A percentile compares a stretch with the other conserved stretches of the same genome.
Conservation (phyloP, 2,329 filamentous ascomycete species). For the Pyrenochaeta sp. region DNA sequence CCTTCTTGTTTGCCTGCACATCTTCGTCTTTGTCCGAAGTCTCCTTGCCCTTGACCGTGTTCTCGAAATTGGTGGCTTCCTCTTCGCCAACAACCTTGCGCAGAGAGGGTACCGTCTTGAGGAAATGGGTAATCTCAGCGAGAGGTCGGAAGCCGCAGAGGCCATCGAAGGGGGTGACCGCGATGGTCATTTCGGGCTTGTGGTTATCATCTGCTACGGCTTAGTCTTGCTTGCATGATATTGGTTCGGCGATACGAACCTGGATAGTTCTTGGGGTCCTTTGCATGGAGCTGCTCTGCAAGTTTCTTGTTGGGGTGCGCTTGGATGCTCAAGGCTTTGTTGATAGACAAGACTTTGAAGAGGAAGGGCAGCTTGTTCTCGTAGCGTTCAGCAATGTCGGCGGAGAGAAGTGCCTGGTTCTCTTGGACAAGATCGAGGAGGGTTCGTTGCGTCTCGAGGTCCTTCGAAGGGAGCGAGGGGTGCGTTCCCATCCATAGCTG, state of each 20-base stretch:
- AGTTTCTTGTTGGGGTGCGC: conserved; percentile 96
- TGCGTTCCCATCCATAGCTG: conserved; percentile 99
- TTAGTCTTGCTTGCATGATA: conserved; percentile 11
- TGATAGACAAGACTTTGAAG: conserved; percentile 96
- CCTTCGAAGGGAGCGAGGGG: conserved; percentile 92
- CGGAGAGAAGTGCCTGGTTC: conserved; percentile 82
- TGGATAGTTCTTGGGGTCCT: conserved; percentile 92
- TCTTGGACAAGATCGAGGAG: conserved; percentile 87
- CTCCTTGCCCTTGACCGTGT: conserved; percentile 60
- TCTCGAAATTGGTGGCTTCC: conserved; percentile 54
- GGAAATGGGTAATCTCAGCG: conserved; percentile 84
- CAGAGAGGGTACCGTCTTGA: conserved; percentile 67
- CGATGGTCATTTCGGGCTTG: conserved; percentile 99
- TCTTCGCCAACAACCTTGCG: conserved; percentile 58
- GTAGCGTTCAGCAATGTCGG: conserved; percentile 76
- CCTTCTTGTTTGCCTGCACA: conserved; percentile 72
- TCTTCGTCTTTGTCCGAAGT: conserved; percentile 56
- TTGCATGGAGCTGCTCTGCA: conserved; percentile 84
- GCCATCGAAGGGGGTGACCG: conserved; percentile 93
- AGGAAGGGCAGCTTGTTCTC: conserved; percentile 88
- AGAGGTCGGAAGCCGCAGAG: conserved; percentile 94
- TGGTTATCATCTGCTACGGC: conserved; percentile 84
- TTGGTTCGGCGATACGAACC: conserved; percentile 45
- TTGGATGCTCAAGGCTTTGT: conserved; percentile 95
- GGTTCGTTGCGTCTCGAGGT: conserved; percentile 81